Evolutionary conservation across 768 basidiomycete species (phyloP).

Genomic region (Lepiota subincarnata): DNA sequence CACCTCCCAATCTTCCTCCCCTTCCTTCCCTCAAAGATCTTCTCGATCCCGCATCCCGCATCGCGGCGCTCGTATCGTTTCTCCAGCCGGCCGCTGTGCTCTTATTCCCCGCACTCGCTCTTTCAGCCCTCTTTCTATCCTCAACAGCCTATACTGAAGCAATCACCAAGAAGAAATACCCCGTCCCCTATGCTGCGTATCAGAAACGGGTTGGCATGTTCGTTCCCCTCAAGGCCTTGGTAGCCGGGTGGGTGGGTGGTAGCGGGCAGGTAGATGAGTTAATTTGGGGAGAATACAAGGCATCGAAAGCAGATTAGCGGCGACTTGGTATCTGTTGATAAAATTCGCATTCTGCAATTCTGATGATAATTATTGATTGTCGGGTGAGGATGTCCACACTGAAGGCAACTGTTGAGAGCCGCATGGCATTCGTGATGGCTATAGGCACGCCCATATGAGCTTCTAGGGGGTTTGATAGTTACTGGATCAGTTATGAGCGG

Average conservation of each 20-base stretch:
- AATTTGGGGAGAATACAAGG: slow-evolving; percentile 8
- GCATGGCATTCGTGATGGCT: too few species aligned
- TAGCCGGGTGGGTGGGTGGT: neutral
- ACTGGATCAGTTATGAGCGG: too few species aligned
- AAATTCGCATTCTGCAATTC: neutral
- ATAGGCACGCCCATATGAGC: too few species aligned
- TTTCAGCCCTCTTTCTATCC: slow-evolving; percentile 69
- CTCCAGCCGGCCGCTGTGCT: slow-evolving; percentile 12
- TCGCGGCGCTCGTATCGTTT: slow-evolving; percentile 25
- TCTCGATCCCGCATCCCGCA: slow-evolving; percentile 14
- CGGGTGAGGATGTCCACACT: too few species aligned
- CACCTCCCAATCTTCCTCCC: slow-evolving; percentile 23
- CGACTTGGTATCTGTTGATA: neutral
- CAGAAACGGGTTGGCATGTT: slow-evolving; percentile 83
- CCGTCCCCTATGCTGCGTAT: slow-evolving; percentile 65
- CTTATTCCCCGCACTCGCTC: slow-evolving; percentile 53
- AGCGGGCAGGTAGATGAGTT: neutral
- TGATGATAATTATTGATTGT: too few species aligned
- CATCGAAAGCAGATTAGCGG: neutral
- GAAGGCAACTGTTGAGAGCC: too few species aligned
- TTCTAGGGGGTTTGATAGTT: too few species aligned
- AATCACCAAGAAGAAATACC: slow-evolving; percentile 75
- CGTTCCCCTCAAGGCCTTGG: slow-evolving; percentile 1
- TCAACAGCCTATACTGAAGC: slow-evolving; percentile 81
- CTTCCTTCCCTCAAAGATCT: slow-evolving; percentile 17